Percentiles rank a stretch among this genome's conserved stretches.
phyloP scores from a whole-genome alignment of 345 rosid species.

The Eucalyptus pauciflora region DNA sequence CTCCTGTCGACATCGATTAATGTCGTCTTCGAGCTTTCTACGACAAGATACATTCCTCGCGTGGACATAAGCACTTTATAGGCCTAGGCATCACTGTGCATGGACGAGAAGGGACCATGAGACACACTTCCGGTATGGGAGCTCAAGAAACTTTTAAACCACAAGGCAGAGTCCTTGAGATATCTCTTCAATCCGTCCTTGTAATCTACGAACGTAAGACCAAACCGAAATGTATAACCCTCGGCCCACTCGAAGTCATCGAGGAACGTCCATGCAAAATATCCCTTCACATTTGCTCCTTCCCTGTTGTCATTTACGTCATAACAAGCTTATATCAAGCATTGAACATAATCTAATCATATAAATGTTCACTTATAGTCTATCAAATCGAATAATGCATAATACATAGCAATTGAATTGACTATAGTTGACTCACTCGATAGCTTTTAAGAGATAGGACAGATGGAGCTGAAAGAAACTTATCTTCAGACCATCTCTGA shows the following conservation, averaged over 20 bases:
- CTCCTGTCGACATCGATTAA: neutral
- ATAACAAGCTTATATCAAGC: neutral
- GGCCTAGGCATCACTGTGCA: neutral
- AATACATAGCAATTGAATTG: neutral
- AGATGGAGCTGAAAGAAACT: neutral
- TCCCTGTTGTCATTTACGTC: neutral
- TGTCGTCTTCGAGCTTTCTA: neutral
- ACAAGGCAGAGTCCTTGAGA: conserved; percentile 16
- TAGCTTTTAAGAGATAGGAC: neutral
- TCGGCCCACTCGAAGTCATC: conserved; percentile 18
- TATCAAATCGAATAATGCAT: neutral
- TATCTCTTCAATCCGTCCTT: conserved; percentile 3
- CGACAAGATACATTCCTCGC: neutral
- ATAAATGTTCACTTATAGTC: neutral
- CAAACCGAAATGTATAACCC: conserved; percentile 14
- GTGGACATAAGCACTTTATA: neutral
- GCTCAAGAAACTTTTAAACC: conserved; percentile 12
- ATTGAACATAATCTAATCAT: neutral
- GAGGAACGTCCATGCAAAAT: conserved; percentile 14
- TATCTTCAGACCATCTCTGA: neutral
- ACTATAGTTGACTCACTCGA: neutral
- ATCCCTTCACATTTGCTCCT: conserved; percentile 19
- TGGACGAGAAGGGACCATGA: neutral
- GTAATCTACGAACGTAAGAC: conserved; percentile 9
- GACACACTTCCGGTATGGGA: neutral